Base-by-base conservation (phyloP, 2,329 filamentous ascomycete genomes). In the Mycosphaerelloides madeirae region DNA sequence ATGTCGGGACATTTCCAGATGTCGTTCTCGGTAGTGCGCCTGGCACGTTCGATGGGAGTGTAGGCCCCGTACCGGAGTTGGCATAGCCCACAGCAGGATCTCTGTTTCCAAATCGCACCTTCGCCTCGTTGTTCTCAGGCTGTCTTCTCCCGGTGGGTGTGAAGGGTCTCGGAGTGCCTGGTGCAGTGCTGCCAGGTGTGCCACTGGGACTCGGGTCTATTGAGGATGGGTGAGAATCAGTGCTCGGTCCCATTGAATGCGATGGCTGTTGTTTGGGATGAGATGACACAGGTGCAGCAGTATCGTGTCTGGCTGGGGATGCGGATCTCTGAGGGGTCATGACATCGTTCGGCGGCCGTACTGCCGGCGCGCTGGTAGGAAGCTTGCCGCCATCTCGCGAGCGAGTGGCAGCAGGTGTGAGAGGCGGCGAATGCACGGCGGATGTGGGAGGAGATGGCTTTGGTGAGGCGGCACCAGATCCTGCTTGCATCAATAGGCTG, bases 401-500 rank as follows among this genome's bases (percentile, higher is more conserved):
- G 52, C 74, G 72, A 33, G 87, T 91, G 40, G 83, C 89, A 43
- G 88, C 83, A 14, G 91, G 91, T 11, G 90, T 96, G 41, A 97
- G 76, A 32, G 89, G 89, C 54, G 91, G 91, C 9, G 90, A 95
- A 56, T 91, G 85, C 69, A 94, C 79, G 45, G 84, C 79, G 47
- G 83, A 80, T 34, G 78, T 71, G 49, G 78, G 77, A 48, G 86
- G 84, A 52, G 83, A 85, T 49, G 78, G 76, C 55, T 76, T 78
- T 46, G 73, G 73, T 41, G 82, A 82, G 52, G 84, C 82, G 51
- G 69, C 57, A 56, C 42, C 44, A 13, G 57, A 62, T 28, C 61
- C 61, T 29, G 68, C 70, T 6, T 62, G 56, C 39, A 69, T 67
- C 80, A 64, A 51, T 80, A 64, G 50, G 22, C 22, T 25, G 22